Evolutionary conservation across 2,329 filamentous ascomycete species (phyloP), one percentile per base, ranked within the genome.

Genomic region (Curvularia spicifera): DNA sequence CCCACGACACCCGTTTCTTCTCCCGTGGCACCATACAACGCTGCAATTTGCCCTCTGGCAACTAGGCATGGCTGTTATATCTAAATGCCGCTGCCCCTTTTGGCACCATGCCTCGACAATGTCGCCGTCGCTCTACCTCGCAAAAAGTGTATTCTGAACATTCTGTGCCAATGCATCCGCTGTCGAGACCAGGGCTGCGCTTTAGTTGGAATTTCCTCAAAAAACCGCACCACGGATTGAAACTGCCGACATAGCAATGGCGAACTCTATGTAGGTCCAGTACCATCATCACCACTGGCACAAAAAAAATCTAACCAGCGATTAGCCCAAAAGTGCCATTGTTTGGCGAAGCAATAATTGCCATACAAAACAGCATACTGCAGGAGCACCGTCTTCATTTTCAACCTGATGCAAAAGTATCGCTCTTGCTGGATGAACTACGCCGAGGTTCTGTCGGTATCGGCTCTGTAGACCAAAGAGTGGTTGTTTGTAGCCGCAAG

Each of bases 161-260:
- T 51, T 18, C 39, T 53, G 64, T 65, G 61, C 66, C 67, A 68
- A 74, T 74, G 70, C 61, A 71, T 69, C 57, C 61, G 52, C 40
- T 59, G 51, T 47, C 52, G 53, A 61, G 49, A 60, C 56, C 22
- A 52, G 51, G 51, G 37, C 57, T 59, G 57, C 53, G 61, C 53
- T 61, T 46, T 51, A 55, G 43, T 64, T 56, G 45, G 33, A 57
- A 48, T 56, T 39, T 55, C 13, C 57, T 56, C 22, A 65, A 55
- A 33, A 67, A 47, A 67, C 71, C 68, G 58, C 63, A 63, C 42
- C 63, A 61, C 55, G 65, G 51, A 55, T 44, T 35, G 22, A 61
- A 60, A 58, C 58, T 58, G 50, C 58, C 56, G 67, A 71, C 48
- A 51, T 71, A 64, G 54, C 59, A 50, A 71, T 72, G 67, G 45